phyloP scores from a whole-genome alignment of 495 filamentous ascomycete species.

The Cairneyella variabilis region DNA sequence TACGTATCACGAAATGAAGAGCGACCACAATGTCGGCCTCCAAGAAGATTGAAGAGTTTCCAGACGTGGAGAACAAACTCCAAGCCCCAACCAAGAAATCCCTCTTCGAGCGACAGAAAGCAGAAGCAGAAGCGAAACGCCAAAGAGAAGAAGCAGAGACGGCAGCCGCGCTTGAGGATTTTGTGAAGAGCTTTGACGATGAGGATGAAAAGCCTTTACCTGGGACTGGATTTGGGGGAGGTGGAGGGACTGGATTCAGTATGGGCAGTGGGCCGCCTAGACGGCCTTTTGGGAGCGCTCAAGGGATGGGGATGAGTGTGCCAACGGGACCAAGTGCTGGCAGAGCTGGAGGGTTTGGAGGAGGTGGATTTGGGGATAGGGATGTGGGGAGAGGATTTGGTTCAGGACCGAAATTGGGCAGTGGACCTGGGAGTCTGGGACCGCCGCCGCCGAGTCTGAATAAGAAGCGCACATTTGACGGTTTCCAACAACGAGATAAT shows the following conservation, averaged over 20 bases:
- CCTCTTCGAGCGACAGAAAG: conserved; percentile 87
- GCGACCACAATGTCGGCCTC: conserved; percentile 17
- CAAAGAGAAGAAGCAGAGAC: conserved; percentile 84
- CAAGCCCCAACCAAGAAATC: conserved; percentile 82
- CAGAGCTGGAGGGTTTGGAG: conserved; percentile 27
- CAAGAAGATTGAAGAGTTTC: conserved; percentile 53
- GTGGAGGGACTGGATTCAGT: conserved; percentile 18
- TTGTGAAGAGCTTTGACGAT: conserved; percentile 84
- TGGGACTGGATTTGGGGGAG: conserved; percentile 33
- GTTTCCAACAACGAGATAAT: conserved; percentile 33
- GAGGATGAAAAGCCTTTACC: conserved; percentile 46
- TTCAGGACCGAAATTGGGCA: too few species aligned
- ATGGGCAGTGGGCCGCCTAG: conserved; percentile 30
- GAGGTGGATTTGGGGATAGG: conserved; percentile 36
- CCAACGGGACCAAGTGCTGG: conserved; percentile 21
- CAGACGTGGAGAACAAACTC: conserved; percentile 80
- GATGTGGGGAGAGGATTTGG: conserved; percentile 28
- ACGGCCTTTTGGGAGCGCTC: conserved; percentile 47
- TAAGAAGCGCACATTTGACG: conserved; percentile 45
- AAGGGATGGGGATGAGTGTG: conserved; percentile 25
- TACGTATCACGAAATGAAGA: too few species aligned
- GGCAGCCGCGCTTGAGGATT: conserved; percentile 84
- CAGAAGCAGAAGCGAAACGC: conserved; percentile 89
- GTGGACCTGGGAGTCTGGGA: conserved; percentile 74
- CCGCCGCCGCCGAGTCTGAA: conserved; percentile 50